phyloP scores from a whole-genome alignment of 139 green algal genomes.

The Chloropicon primus region DNA sequence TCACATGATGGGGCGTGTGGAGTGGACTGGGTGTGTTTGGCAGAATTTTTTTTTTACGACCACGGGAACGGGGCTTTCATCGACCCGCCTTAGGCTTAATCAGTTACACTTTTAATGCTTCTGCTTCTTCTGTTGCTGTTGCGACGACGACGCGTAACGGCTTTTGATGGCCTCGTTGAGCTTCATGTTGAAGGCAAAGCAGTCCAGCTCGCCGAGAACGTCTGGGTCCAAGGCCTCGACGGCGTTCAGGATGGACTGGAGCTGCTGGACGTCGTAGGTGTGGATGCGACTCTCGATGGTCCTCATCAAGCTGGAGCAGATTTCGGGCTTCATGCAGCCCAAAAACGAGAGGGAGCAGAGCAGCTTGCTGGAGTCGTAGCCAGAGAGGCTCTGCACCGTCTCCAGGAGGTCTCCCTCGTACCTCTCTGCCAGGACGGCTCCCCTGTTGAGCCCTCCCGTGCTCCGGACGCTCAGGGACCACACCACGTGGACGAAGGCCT shows the following conservation, averaged over 20 bases:
- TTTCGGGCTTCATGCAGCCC: background rate
- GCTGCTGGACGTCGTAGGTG: background rate
- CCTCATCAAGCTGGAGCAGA: background rate
- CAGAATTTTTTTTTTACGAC: no score
- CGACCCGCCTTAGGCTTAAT: no score
- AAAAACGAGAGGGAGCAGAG: background rate
- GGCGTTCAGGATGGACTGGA: background rate
- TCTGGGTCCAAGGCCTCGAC: background rate
- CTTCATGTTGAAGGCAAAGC: background rate
- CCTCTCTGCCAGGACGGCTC: background rate
- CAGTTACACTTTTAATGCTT: no score
- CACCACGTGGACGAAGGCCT: background rate
- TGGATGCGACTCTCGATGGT: background rate
- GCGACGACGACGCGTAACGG: background rate
- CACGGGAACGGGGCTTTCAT: no score
- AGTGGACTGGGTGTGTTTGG: no score
- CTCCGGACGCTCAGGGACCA: background rate
- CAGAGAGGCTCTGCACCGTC: background rate
- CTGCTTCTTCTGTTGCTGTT: no score
- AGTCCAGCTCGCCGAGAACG: background rate
- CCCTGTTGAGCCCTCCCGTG: background rate
- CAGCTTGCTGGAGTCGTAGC: background rate
- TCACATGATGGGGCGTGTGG: no score
- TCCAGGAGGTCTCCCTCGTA: background rate
- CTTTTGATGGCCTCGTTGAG: background rate